Conservation (phyloP, 805 yeast species). For the Metschnikowia kunwiensis region DNA sequence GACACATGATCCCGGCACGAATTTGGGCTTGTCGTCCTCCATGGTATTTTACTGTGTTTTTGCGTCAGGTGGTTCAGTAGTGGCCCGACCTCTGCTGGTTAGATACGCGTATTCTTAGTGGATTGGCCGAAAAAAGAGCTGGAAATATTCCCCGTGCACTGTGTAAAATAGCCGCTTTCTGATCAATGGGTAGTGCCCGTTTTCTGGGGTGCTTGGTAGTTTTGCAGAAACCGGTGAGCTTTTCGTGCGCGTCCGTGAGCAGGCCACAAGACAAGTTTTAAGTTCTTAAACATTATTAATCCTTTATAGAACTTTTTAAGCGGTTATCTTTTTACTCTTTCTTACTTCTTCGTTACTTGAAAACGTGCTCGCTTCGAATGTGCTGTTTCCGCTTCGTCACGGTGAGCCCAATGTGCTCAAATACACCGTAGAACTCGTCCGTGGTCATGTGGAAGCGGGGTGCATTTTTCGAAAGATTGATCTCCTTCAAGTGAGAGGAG, state of each 20-base stretch:
- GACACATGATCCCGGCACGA: constrained; percentile 26
- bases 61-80: too few species aligned
- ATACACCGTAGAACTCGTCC: constrained; percentile 23
- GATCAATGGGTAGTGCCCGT: too few species aligned
- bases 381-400: constrained; percentile 23
- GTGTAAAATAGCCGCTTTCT: background rate
- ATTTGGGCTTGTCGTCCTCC: constrained; percentile 2
- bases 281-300: too few species aligned
- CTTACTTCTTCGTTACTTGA: constrained; percentile 6
- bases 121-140: too few species aligned
- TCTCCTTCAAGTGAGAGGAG: constrained; percentile 13
- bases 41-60: background rate
- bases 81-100: too few species aligned
- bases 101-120: too few species aligned
- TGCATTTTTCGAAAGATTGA: constrained; percentile 23
- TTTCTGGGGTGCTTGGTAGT: too few species aligned
- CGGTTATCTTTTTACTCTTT: background rate
- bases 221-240: too few species aligned
- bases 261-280: too few species aligned
- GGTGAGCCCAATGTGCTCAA: constrained; percentile 23
- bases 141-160: too few species aligned
- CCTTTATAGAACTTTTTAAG: too few species aligned
- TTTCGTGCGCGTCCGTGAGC: too few species aligned
- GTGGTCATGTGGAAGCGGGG: constrained; percentile 14
- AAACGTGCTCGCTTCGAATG: constrained; percentile 27